phyloP scores from a whole-genome alignment of 331 rosid species.

The Arachis monticola region DNA sequence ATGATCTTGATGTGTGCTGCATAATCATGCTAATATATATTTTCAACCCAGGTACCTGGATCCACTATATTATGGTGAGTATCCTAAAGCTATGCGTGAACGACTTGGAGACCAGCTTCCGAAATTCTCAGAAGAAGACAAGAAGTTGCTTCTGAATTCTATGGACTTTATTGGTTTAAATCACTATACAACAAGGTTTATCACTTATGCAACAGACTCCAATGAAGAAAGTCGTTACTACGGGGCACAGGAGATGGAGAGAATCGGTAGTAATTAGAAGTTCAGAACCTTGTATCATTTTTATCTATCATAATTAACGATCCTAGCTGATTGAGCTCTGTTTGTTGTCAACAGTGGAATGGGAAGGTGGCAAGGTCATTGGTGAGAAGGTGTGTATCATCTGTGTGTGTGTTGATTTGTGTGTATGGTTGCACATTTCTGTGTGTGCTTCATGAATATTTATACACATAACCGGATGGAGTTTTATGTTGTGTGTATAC shows the following conservation, averaged over 20 bases:
- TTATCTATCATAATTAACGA: conserved; percentile 14
- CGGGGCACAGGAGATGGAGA: conserved; percentile 60
- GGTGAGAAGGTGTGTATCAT: conserved; percentile 74
- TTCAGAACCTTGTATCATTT: conserved; percentile 3
- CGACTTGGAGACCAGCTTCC: conserved; percentile 85
- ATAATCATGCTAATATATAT: conserved; percentile 29
- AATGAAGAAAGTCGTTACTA: conserved; percentile 51
- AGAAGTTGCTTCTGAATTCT: conserved; percentile 62
- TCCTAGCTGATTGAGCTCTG: conserved; percentile 37
- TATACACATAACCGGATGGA: background rate
- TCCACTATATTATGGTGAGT: conserved; percentile 81
- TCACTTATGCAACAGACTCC: conserved; percentile 59
- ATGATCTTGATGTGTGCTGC: conserved; percentile 31
- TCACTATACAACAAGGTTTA: conserved; percentile 89
- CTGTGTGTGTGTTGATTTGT: conserved; percentile 17
- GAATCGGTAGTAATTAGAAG: conserved; percentile 58
- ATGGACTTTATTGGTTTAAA: conserved; percentile 84
- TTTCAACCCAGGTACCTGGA: conserved; percentile 67
- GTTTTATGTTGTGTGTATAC: conserved; percentile 34
- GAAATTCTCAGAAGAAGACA: conserved; percentile 76
- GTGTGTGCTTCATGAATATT: background rate
- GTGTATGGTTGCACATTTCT: background rate
- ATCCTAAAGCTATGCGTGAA: conserved; percentile 81
- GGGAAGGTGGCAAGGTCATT: conserved; percentile 84
- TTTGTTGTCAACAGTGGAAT: conserved; percentile 60